Base-by-base conservation (phyloP, 768 basidiomycete genomes). In the Lanmaoa rubissima region DNA sequence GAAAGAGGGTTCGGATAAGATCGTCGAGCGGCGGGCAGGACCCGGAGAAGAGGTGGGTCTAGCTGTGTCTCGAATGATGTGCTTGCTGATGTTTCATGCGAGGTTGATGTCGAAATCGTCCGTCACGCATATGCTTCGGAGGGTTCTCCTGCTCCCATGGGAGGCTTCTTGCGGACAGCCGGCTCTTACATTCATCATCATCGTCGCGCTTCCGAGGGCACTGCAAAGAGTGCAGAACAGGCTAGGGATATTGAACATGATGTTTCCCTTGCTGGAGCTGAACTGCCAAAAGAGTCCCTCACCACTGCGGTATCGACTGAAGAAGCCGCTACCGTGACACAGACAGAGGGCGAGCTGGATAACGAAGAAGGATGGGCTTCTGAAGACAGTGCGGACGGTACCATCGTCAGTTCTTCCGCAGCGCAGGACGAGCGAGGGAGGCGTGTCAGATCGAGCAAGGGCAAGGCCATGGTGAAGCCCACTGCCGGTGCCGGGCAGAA, bases 311-410 rank as follows among this genome's bases (percentile, higher is more conserved):
- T 31, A 19, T 50, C 45, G 26, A 54, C 16, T n/a, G 59, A 57
- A 36, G 59, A 57, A 47, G 48, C 41, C 17, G 13, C 16, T 24
- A n/a, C 51, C 3, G 54, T 21, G 17, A 59, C 51, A 3, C 51
- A 47, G 10, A 43, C 35, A 28, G 67, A 58, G 36, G 48, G 51
- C 31, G 69, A 70, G 8, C 52, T 12, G 8, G 76, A 79, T 4
- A 82, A 78, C 5, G 85, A 86, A 1, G 87, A 82, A 57, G 84
- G 77, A 2, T 88, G 85, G 86, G 77, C 78, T 17, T 88, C 86
- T 7, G 88, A 90, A 47, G 72, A 66, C 24, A 79, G 77, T 54
- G 71, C 64, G 42, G 65, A 67, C 24, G 60, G 62, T 28, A 51
- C 55, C 3, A 48, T 58, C 34, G 48, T 57, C 7, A 34, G 51